phyloP scores from a whole-genome alignment of 345 rosid genomes.

The Populus euphratica region DNA sequence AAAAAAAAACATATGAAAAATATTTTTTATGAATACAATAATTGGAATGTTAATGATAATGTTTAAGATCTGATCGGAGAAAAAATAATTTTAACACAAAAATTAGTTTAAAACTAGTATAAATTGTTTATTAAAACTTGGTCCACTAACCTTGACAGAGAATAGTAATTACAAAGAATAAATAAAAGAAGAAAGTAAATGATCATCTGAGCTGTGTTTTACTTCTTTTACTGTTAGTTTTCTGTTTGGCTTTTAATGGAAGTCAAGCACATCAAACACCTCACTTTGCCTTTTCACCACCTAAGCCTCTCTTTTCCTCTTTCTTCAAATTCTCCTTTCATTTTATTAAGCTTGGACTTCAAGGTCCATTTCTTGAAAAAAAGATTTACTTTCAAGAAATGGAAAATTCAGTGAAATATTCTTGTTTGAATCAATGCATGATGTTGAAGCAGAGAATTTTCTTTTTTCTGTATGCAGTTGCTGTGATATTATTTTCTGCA shows the following conservation, averaged over 20 bases:
- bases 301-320: conserved; percentile 13
- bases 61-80: no score
- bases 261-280: conserved; percentile 13
- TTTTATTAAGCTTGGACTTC: neutral
- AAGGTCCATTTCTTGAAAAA: neutral
- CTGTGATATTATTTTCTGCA: no score
- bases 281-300: neutral
- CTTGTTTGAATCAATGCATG: neutral
- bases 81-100: no score
- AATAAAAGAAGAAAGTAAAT: neutral
- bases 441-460: neutral
- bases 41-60: no score
- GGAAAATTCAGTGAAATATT: conserved; percentile 3
- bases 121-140: no score
- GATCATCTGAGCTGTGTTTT: conserved; percentile 14
- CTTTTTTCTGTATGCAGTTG: neutral
- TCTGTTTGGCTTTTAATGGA: conserved; percentile 26
- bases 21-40: no score
- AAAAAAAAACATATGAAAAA: no score
- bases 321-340: neutral
- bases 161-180: no score
- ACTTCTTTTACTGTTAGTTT: conserved; percentile 6
- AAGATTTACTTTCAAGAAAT: conserved; percentile 4
- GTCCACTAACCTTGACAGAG: no score
- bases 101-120: no score